Conservation (phyloP, 2,329 filamentous ascomycete genomes). For the Phialophora macrospora region DNA sequence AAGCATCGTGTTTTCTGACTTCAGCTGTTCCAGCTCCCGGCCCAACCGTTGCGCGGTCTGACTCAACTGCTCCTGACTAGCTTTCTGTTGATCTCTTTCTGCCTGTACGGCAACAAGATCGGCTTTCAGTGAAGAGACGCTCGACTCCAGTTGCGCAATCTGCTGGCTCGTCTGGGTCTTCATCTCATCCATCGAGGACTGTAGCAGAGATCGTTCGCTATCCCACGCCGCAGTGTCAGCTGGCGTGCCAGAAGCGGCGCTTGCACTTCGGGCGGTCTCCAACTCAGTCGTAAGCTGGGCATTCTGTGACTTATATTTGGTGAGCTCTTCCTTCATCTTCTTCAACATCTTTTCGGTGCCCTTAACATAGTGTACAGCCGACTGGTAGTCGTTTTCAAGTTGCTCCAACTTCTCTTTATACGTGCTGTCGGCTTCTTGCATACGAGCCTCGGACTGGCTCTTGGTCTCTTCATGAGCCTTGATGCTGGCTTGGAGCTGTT, state of each 20-base stretch:
- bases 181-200: conserved; percentile 69
- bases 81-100: conserved; percentile 71
- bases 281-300: conserved; percentile 80
- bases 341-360: conserved; percentile 99
- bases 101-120: conserved; percentile 69
- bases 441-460: conserved; percentile 73
- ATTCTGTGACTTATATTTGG: conserved; percentile 88
- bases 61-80: conserved; percentile 64
- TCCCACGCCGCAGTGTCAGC: conserved; percentile 69
- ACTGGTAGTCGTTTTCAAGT: conserved; percentile 96
- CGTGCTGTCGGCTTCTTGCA: conserved; percentile 82
- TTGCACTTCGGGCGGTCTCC: conserved; percentile 65
- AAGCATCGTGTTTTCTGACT: conserved; percentile 78
- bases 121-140: conserved; percentile 70
- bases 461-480: conserved; percentile 87
- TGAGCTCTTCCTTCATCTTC: conserved; percentile 97
- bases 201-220: conserved; percentile 69
- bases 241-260: conserved; percentile 46
- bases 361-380: conserved; percentile 96
- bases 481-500: conserved; percentile 76
- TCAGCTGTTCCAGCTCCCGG: conserved; percentile 77
- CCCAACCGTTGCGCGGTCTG: conserved; percentile 60
- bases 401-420: conserved; percentile 94
- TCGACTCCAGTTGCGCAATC: conserved; percentile 70
- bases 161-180: conserved; percentile 71